Evolutionary conservation across 768 basidiomycete genomes (phyloP).

Genomic region (Leccinum olivaceopallidum): DNA sequence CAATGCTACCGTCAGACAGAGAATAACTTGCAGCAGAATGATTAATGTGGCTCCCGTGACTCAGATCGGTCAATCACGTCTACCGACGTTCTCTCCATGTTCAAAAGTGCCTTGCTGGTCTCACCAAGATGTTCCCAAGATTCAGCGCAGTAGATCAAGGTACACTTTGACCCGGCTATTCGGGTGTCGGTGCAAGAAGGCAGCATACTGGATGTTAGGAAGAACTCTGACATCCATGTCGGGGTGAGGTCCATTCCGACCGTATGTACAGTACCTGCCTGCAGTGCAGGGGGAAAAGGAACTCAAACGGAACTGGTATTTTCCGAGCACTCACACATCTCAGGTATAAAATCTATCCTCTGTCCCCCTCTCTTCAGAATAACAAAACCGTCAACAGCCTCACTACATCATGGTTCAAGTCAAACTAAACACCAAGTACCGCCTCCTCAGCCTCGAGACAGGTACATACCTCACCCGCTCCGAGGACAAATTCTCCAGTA

Average conservation of each 20-base stretch:
- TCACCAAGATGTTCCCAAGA: too few species aligned
- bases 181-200: neutral
- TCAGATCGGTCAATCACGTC: too few species aligned
- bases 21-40: too few species aligned
- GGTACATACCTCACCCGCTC: neutral
- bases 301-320: neutral
- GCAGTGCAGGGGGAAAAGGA: slow-evolving; percentile 33
- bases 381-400: neutral
- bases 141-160: neutral
- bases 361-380: neutral
- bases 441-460: neutral
- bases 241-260: neutral
- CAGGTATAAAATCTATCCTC: neutral
- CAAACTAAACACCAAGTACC: neutral
- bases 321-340: neutral
- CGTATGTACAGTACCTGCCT: neutral
- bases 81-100: too few species aligned
- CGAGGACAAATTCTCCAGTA: neutral
- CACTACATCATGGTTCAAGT: neutral
- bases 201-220: neutral
- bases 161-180: neutral
- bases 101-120: too few species aligned
- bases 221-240: neutral
- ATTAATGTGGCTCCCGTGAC: too few species aligned
- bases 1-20: too few species aligned